Evolutionary conservation across 495 filamentous ascomycete species (phyloP).

Genomic region (Neurospora sp.): DNA sequence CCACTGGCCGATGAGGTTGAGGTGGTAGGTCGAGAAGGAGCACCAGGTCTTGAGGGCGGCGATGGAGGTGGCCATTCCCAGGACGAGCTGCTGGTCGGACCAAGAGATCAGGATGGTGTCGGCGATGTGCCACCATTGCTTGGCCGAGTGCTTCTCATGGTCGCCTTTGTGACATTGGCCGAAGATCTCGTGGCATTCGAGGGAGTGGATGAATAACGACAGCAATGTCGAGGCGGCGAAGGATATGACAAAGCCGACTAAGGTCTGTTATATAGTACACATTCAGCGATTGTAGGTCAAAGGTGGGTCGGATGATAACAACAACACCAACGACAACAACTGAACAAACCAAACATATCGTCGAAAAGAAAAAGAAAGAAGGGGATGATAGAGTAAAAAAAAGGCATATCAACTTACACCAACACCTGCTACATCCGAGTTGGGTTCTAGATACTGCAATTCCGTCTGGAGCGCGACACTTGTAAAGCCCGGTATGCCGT

Average conservation of each 20-base stretch:
- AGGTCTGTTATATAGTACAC: background rate
- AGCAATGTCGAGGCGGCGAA: background rate
- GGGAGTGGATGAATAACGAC: background rate
- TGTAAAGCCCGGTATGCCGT: background rate
- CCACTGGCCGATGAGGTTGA: slow-evolving; percentile 3
- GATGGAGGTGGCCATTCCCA: slow-evolving; percentile 3
- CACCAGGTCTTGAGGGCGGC: background rate
- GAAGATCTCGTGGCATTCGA: background rate
- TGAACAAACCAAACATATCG: background rate
- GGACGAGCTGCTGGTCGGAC: slow-evolving; percentile 2
- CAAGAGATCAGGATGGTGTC: background rate
- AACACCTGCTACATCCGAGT: background rate
- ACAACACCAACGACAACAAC: background rate
- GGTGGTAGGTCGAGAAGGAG: slow-evolving; percentile 4
- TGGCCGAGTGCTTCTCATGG: background rate
- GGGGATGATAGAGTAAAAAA: background rate
- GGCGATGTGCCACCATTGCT: background rate
- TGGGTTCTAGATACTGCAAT: background rate
- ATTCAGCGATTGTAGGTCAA: background rate
- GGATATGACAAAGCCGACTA: background rate
- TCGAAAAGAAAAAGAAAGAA: background rate
- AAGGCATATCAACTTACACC: background rate
- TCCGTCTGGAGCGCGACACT: background rate
- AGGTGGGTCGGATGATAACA: background rate
- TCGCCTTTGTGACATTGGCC: background rate